Conservation (phyloP, 2,329 filamentous ascomycete genomes). For the Colletotrichum sp. region DNA sequence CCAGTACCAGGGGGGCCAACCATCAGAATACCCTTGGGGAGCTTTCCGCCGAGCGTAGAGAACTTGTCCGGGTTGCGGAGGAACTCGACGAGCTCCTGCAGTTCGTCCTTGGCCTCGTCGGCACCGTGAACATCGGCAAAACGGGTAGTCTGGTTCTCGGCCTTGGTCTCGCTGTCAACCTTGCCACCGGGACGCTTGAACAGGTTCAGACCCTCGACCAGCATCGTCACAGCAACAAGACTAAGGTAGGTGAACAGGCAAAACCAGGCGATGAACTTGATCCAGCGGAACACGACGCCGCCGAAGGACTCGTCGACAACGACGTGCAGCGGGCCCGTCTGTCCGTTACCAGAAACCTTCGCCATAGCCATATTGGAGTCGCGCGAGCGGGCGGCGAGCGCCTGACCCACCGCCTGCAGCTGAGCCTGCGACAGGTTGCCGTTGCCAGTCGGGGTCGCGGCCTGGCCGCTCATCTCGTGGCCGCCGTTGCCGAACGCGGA, state of each 20-base stretch:
- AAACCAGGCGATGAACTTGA: constrained; percentile 85
- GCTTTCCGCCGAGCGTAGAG: constrained; percentile 90
- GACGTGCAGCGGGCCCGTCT: constrained; percentile 86
- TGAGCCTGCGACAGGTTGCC: constrained; percentile 62
- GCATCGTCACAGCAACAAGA: constrained; percentile 78
- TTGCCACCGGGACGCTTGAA: constrained; percentile 79
- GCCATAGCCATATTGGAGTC: constrained; percentile 69
- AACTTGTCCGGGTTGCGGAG: constrained; percentile 93
- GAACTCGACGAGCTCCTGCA: constrained; percentile 97
- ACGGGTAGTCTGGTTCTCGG: constrained; percentile 88
- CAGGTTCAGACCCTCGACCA: constrained; percentile 81
- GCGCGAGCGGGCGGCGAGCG: constrained; percentile 73
- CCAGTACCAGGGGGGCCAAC: constrained; percentile 96
- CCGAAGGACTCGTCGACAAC: constrained; percentile 91
- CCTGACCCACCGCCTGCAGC: constrained; percentile 81
- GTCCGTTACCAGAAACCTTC: constrained; percentile 65
- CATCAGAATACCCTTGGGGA: constrained; percentile 94
- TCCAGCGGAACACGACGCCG: constrained; percentile 84
- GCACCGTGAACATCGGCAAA: constrained; percentile 97
- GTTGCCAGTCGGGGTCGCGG: constrained; percentile 29
- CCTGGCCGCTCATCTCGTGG: constrained; percentile 28
- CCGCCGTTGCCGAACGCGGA: constrained; percentile 22
- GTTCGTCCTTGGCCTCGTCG: constrained; percentile 97
- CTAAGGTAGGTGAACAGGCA: constrained; percentile 79
- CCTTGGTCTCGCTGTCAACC: constrained; percentile 84